Conservation (phyloP, 257 asterid species). For the Ajuga chamaepitys region DNA sequence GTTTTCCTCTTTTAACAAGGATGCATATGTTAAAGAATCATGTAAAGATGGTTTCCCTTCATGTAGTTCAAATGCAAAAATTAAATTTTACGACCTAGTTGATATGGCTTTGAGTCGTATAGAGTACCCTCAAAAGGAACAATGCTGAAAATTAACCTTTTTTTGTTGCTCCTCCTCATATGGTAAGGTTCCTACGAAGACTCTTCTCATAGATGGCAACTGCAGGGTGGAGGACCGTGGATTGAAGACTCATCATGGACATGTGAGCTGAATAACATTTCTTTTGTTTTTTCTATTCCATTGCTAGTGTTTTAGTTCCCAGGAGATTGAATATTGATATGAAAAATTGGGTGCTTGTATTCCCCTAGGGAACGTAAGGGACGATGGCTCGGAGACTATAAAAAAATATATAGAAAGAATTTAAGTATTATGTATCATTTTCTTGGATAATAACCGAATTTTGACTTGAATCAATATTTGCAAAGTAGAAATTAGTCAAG, state of each 20-base stretch:
- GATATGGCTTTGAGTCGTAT: slow-evolving; percentile 8
- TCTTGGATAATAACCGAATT: background rate
- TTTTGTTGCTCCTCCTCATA: slow-evolving; percentile 3
- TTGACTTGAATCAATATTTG: background rate
- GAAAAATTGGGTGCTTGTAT: slow-evolving; percentile 1
- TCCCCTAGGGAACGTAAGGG: background rate
- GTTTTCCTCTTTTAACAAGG: slow-evolving; percentile 1
- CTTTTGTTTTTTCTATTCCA: background rate
- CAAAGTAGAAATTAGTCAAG: background rate
- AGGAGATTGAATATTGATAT: background rate
- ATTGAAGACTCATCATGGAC: slow-evolving; percentile 98
- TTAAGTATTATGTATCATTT: background rate
- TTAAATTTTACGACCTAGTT: slow-evolving; percentile 12
- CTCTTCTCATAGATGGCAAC: slow-evolving; percentile 86
- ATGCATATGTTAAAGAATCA: background rate
- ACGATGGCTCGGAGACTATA: background rate
- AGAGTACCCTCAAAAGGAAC: background rate
- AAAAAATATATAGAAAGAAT: background rate
- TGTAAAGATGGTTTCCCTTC: background rate
- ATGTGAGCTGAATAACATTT: slow-evolving; percentile 44
- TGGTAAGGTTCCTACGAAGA: slow-evolving; percentile 84
- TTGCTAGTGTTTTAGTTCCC: background rate
- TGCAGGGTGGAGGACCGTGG: slow-evolving; percentile 99
- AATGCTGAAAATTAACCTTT: background rate
- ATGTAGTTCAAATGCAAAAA: slow-evolving; percentile 12